Conservation (phyloP, 345 rosid species). For the Brassica napus region Da-Ae NC_063446.1:3037501-3038000, state of each 20-base stretch:
- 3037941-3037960: conserved; percentile 30
- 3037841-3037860: conserved; percentile 60
- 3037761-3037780: background rate
- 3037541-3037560: conserved; percentile 81
- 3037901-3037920: conserved; percentile 29
- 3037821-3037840: conserved; percentile 84
- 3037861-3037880: conserved; percentile 59
- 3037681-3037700: conserved; percentile 46
- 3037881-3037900: conserved; percentile 62
- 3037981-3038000: conserved; percentile 61
- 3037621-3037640: conserved; percentile 26
- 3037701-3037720: background rate
- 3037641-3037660: background rate
- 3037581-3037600: conserved; percentile 45
- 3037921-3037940: background rate
- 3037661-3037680: conserved; percentile 39
- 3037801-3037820: conserved; percentile 72
- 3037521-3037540: conserved; percentile 68
- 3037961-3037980: conserved; percentile 51
- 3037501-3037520: background rate
- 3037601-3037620: conserved; percentile 12
- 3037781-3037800: conserved; percentile 41
- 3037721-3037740: background rate
- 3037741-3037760: background rate
- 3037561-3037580: conserved; percentile 70